Percentiles rank a stretch among this genome's conserved stretches.
Evolutionary conservation across 108 stramenopile genomes (phyloP).

Genomic region (Skeletonema grethae): DNA sequence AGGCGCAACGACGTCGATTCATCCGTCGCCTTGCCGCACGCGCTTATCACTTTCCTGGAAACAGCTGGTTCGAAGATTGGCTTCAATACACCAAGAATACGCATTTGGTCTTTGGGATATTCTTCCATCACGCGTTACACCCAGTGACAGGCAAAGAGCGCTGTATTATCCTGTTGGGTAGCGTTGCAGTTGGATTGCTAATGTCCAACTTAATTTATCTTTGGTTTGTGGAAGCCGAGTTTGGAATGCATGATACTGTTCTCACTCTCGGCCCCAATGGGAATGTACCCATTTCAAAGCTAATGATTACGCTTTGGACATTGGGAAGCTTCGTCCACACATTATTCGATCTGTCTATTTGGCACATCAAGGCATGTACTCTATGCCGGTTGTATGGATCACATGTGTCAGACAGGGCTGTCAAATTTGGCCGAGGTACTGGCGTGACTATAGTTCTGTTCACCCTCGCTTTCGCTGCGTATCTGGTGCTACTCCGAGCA

Average conservation of each 20-base stretch:
- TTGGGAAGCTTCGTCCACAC: conserved; percentile 71
- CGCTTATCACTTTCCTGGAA: conserved; percentile 72
- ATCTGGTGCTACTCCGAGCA: conserved; percentile 60
- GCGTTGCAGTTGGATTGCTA: conserved; percentile 66
- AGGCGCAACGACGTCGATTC: conserved; percentile 35
- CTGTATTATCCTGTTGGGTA: conserved; percentile 60
- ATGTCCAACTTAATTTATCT: conserved; percentile 75
- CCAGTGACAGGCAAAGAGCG: conserved; percentile 64
- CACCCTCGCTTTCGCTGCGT: conserved; percentile 48
- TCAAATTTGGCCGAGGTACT: conserved; percentile 32
- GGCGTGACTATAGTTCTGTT: conserved; percentile 44
- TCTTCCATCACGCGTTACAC: conserved; percentile 67
- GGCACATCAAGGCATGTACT: conserved; percentile 80
- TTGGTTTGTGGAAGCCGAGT: conserved; percentile 48
- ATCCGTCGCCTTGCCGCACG: conserved; percentile 44
- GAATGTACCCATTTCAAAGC: conserved; percentile 44
- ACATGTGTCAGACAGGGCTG: conserved; percentile 22
- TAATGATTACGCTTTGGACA: conserved; percentile 80
- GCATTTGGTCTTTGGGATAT: conserved; percentile 81
- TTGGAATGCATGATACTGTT: conserved; percentile 33
- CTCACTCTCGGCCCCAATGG: conserved; percentile 18
- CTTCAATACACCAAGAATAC: conserved; percentile 71
- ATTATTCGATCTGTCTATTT: conserved; percentile 65
- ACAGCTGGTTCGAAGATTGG: conserved; percentile 69
- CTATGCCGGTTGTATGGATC: conserved; percentile 57